Evolutionary conservation across 768 basidiomycete species (phyloP), one percentile per base, ranked within the genome.

Genomic region (Mycena rosella): DNA sequence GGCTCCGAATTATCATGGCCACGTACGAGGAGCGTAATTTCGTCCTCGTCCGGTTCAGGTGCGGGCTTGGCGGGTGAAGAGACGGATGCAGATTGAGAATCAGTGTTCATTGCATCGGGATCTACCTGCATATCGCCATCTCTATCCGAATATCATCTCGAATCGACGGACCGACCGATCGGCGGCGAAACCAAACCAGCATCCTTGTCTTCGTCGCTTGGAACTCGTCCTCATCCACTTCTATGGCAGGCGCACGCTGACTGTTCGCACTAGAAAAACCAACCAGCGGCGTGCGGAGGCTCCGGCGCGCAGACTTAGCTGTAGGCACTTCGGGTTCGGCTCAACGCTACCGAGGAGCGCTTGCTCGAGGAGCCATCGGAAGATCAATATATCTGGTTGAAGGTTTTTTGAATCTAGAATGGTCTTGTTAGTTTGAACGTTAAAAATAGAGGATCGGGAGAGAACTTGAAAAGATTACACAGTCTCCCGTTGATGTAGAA

Each of bases 401-500:
- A 87, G 0, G 90, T 91, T 74, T 95, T 96, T 74, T 95, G 92
- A 29, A 96, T 82, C 93, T 95, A 69, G 4, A 18, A 45, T 5
- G 36, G 6, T 5, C 20, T 44, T 34, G 14, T 44, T 27, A 40
- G 17, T 15, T 36, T 15, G 15, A 30, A 44, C 4, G 56, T 42
- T 15, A 45, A 30, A 0, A 36, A 52, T 29, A 15, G 47, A 34
- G 22, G 54, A 8, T 8, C 20, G 61, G 11, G 27, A 53, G 36
- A 49, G 60, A 92, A 95, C 84, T 94, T 96, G 20, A 83, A 79
- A 11, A 93, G 83, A 69, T 87, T 89, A 73, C 94, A 96, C 0
- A 97, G 98, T 20, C 98, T 84, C 0, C 95, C 93, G 72, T 99
- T 99, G 71, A 99, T 83, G 72, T 90, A 99, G 79, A 94, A 93